Conservation (phyloP, 257 asterid species). For the Euphrasia confusa region DNA sequence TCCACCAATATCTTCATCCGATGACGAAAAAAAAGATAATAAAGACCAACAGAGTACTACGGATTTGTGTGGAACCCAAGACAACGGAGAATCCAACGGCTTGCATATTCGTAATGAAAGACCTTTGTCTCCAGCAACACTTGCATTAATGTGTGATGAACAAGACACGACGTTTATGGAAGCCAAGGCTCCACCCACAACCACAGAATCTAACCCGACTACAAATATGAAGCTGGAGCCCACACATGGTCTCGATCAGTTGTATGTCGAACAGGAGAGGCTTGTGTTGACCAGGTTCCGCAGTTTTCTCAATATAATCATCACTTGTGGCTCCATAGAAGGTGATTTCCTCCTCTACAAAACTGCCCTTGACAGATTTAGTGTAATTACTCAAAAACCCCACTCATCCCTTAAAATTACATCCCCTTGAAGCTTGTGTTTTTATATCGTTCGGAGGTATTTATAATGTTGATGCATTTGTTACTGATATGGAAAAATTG, state of each 20-base stretch:
- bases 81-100: slow-evolving; percentile 27
- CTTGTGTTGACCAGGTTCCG: slow-evolving; percentile 45
- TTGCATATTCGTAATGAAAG: slow-evolving; percentile 28
- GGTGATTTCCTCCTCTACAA: slow-evolving; percentile 23
- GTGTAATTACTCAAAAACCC: no score
- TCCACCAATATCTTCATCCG: no score
- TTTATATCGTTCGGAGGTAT: not conserved
- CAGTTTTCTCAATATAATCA: slow-evolving; percentile 42
- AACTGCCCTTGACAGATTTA: no score
- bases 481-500: no score
- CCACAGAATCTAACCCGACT: slow-evolving; percentile 22
- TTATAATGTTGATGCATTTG: not conserved
- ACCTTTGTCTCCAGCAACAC: slow-evolving; percentile 58
- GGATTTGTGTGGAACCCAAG: slow-evolving; percentile 15
- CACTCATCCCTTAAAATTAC: no score
- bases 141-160: slow-evolving; percentile 57
- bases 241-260: slow-evolving; percentile 21
- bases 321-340: slow-evolving; percentile 42
- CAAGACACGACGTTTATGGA: slow-evolving; percentile 26
- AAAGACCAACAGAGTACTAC: no score
- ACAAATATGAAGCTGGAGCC: slow-evolving; percentile 24
- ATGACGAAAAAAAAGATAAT: not conserved
- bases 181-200: slow-evolving; percentile 24
- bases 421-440: no score
- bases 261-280: slow-evolving; percentile 59